Percentiles rank a stretch among this genome's conserved stretches.
These are phyloP conservation scores for Castanea mollissima DNA, from an alignment of 306 rosid species.

Conservation along the genomic window DNA sequence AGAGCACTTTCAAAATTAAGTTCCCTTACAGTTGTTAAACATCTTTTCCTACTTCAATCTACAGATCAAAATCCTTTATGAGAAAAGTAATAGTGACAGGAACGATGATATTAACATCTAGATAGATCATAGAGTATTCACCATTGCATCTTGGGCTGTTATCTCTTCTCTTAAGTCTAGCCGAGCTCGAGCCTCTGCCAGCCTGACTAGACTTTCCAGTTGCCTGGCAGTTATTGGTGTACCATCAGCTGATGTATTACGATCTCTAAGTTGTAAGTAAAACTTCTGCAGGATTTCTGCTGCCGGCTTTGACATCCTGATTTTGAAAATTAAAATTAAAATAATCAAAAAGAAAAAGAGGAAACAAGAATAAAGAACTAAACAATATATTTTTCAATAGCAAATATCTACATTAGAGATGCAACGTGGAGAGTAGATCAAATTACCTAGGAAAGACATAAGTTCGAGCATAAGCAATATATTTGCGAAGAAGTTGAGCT, in stretches of 20 bases:
- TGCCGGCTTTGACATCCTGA: slow-evolving; percentile 85
- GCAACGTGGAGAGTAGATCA: slow-evolving; percentile 22
- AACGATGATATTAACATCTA: slow-evolving; percentile 10
- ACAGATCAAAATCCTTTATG: background rate
- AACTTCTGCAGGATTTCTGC: slow-evolving; percentile 88
- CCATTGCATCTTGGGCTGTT: slow-evolving; percentile 85
- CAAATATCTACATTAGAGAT: slow-evolving; percentile 21
- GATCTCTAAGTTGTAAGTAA: slow-evolving; percentile 80
- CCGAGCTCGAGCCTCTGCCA: slow-evolving; percentile 94
- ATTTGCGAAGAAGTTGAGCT: slow-evolving; percentile 85
- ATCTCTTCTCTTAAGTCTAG: slow-evolving; percentile 85
- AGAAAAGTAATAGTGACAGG: background rate
- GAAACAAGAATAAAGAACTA: background rate
- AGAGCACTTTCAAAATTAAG: slow-evolving; percentile 11
- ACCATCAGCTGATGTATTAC: slow-evolving; percentile 71
- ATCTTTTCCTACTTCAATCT: background rate
- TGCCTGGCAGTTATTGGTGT: slow-evolving; percentile 98
- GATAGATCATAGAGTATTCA: slow-evolving; percentile 34
- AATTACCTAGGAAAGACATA: slow-evolving; percentile 83
- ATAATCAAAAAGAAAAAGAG: background rate
- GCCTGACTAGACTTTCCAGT: slow-evolving; percentile 91
- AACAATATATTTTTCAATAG: slow-evolving; percentile 14
- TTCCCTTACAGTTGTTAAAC: background rate
- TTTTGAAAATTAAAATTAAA: slow-evolving; percentile 18
- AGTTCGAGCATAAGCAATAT: slow-evolving; percentile 83